A percentile compares a stretch with the other conserved stretches of the same genome.
These are phyloP conservation scores for Pneumocystis sp. DNA, from an alignment of 1,139 yeast species.

Conservation along the genomic window DNA sequence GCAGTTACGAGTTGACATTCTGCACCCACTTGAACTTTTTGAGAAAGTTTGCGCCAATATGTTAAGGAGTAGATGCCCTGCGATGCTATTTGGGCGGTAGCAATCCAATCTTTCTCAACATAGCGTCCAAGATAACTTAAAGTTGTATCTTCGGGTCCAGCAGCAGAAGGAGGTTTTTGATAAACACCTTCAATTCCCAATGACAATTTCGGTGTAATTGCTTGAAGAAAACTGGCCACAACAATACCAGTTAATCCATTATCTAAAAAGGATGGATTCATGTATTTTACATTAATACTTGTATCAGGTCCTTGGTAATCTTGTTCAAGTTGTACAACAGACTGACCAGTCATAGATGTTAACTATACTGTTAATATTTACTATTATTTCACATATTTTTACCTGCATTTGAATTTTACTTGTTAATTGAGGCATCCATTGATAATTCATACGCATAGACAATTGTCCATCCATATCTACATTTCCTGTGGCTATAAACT, in stretches of 20 bases:
- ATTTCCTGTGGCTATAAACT: constrained; percentile 11
- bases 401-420: constrained; percentile 81
- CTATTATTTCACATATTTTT: constrained; percentile 19
- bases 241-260: constrained; percentile 77
- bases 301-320: constrained; percentile 84
- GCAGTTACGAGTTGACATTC: constrained; percentile 73
- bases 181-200: constrained; percentile 89
- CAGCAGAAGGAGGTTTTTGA: constrained; percentile 52
- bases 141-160: constrained; percentile 81
- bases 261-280: constrained; percentile 69
- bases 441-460: constrained; percentile 81
- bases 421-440: constrained; percentile 69
- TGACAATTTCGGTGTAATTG: constrained; percentile 67
- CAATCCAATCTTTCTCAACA: constrained; percentile 77
- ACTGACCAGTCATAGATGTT: constrained; percentile 45
- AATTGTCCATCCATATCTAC: constrained; percentile 45
- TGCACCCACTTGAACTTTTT: constrained; percentile 90
- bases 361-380: background rate
- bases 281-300: constrained; percentile 73
- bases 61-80: constrained; percentile 82
- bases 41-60: constrained; percentile 86
- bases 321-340: constrained; percentile 93
- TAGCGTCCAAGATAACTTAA: constrained; percentile 85
- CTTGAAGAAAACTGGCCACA: constrained; percentile 80
- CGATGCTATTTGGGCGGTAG: constrained; percentile 85